Conservation (phyloP, 192 early-diverging fungal species). For the Umbelopsis vinacea region DNA sequence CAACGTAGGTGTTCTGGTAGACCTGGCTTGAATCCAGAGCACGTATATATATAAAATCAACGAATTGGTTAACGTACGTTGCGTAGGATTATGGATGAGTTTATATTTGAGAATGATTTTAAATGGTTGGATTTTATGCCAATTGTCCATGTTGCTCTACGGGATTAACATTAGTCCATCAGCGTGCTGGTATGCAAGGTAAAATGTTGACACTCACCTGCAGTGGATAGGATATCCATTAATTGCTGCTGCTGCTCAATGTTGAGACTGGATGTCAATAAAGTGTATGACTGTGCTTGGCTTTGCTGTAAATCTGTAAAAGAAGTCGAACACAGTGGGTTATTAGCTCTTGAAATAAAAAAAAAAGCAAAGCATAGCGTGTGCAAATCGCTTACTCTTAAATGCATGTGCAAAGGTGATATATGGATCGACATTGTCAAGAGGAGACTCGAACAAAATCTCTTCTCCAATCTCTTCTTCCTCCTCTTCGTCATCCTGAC, state of each 20-base stretch:
- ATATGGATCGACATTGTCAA: slow-evolving; percentile 78
- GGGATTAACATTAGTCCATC: not conserved
- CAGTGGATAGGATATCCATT: slow-evolving; percentile 46
- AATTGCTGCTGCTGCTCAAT: slow-evolving; percentile 52
- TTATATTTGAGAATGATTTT: not conserved
- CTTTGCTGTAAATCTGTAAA: slow-evolving; percentile 48
- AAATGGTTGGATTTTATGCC: not conserved
- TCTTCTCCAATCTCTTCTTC: slow-evolving; percentile 74
- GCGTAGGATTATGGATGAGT: too few relatives aligned
- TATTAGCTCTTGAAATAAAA: too few relatives aligned
- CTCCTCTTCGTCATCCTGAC: slow-evolving; percentile 61
- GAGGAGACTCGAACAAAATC: slow-evolving; percentile 73
- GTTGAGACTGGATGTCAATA: slow-evolving; percentile 54
- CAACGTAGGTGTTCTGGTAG: too few relatives aligned
- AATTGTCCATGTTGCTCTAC: slow-evolving; percentile 18
- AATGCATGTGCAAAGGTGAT: slow-evolving; percentile 69
- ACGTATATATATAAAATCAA: too few relatives aligned
- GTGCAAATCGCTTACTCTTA: slow-evolving; percentile 18
- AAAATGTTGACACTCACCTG: slow-evolving; percentile 29
- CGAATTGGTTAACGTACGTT: too few relatives aligned
- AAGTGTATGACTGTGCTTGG: slow-evolving; percentile 52
- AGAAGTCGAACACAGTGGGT: not conserved
- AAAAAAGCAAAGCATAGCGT: not conserved
- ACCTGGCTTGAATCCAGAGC: too few relatives aligned
- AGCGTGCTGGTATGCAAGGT: too few relatives aligned